Evolutionary conservation across 2,329 filamentous ascomycete species (phyloP).

Genomic region (Berkeleyomyces basicola): DNA sequence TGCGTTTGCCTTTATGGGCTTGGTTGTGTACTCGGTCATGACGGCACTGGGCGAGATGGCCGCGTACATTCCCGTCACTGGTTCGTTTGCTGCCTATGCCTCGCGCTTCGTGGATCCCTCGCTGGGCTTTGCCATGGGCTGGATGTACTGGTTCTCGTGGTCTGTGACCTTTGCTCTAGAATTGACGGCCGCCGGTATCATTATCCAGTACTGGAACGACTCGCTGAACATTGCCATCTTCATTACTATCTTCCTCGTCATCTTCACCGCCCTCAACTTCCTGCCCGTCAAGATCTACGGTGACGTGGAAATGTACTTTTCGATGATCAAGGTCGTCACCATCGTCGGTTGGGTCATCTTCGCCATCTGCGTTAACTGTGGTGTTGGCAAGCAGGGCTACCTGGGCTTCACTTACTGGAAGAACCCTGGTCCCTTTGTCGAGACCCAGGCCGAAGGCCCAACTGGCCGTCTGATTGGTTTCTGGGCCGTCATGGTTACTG

Average conservation of each 20-base stretch:
- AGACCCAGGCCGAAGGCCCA: conserved; percentile 36
- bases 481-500: conserved; percentile 51
- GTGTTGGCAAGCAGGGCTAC: conserved; percentile 51
- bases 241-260: conserved; percentile 55
- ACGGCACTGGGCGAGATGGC: conserved; percentile 54
- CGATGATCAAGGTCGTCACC: conserved; percentile 59
- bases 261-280: conserved; percentile 54
- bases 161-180: conserved; percentile 57
- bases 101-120: conserved; percentile 57
- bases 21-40: conserved; percentile 64
- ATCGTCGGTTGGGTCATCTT: conserved; percentile 64
- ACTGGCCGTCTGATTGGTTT: conserved; percentile 50
- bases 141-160: conserved; percentile 74
- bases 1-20: conserved; percentile 52
- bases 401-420: conserved; percentile 60
- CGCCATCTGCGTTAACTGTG: conserved; percentile 57
- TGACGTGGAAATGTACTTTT: conserved; percentile 65
- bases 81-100: conserved; percentile 62
- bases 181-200: conserved; percentile 53
- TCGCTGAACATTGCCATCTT: conserved; percentile 51
- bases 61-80: conserved; percentile 59
- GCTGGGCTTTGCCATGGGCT: conserved; percentile 62
- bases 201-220: conserved; percentile 58
- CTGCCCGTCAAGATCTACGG: conserved; percentile 57
- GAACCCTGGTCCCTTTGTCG: conserved; percentile 49